phyloP scores from a whole-genome alignment of 805 yeast species.

The Candida takata region DNA sequence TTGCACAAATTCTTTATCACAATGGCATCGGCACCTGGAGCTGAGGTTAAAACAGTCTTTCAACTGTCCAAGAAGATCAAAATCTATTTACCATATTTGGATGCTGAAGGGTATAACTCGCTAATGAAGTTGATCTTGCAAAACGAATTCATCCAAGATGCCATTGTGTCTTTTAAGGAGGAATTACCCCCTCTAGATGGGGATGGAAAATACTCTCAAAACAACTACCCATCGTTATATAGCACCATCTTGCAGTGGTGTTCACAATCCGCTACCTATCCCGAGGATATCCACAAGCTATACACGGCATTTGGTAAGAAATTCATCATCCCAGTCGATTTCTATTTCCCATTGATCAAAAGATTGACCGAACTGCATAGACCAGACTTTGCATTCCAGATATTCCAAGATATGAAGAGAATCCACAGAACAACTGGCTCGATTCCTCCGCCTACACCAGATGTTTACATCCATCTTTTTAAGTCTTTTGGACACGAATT shows the following conservation, averaged over 20 bases:
- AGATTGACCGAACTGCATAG: slow-evolving; percentile 46
- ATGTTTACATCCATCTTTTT: slow-evolving; percentile 55
- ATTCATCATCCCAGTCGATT: slow-evolving; percentile 50
- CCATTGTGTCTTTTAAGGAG: slow-evolving; percentile 33
- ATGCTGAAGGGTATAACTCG: slow-evolving; percentile 32
- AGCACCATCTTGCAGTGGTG: slow-evolving; percentile 40
- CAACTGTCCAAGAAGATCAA: slow-evolving; percentile 36
- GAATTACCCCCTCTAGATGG: slow-evolving; percentile 30
- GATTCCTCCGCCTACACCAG: slow-evolving; percentile 41
- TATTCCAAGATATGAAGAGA: slow-evolving; percentile 55
- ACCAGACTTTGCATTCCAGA: slow-evolving; percentile 53
- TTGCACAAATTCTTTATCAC: slow-evolving; percentile 25
- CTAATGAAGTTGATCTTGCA: slow-evolving; percentile 31
- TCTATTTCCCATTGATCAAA: slow-evolving; percentile 51
- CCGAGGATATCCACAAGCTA: slow-evolving; percentile 46
- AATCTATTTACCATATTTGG: slow-evolving; percentile 31
- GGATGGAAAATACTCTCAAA: slow-evolving; percentile 12
- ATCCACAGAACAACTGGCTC: slow-evolving; percentile 45
- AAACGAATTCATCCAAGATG: slow-evolving; percentile 32
- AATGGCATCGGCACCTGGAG: slow-evolving; percentile 21
- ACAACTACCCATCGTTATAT: slow-evolving; percentile 30
- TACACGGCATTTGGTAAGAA: slow-evolving; percentile 50
- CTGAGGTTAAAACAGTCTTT: slow-evolving; percentile 23
- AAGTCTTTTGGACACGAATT: slow-evolving; percentile 50
- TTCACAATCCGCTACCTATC: slow-evolving; percentile 28